These are phyloP conservation scores for Rhododendron vialii DNA, from an alignment of 148 eudicot species.

Conservation along the genomic window DNA sequence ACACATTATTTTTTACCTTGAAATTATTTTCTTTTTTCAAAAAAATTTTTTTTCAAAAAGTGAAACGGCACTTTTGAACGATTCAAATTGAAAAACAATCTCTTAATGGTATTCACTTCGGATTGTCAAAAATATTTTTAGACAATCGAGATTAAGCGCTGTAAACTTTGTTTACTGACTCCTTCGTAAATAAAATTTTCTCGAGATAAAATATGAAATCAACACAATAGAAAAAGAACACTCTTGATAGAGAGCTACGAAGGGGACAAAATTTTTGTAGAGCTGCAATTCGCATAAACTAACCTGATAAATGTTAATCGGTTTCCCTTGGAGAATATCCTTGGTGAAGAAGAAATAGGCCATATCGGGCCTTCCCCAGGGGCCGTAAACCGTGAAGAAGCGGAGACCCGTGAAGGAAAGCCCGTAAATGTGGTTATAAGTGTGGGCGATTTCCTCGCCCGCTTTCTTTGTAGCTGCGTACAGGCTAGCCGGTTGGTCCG, in stretches of 20 bases:
- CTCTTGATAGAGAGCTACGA: not conserved
- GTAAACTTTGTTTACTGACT: no score
- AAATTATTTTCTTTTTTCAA: no score
- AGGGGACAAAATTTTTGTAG: not conserved
- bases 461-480: slow-evolving; percentile 97
- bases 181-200: no score
- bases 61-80: no score
- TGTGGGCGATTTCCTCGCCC: slow-evolving; percentile 92
- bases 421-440: slow-evolving; percentile 90
- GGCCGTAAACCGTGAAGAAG: slow-evolving; percentile 91
- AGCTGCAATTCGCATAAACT: not conserved
- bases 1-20: no score
- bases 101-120: no score
- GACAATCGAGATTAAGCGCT: no score
- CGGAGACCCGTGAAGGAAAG: slow-evolving; percentile 76
- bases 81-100: no score
- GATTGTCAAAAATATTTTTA: no score
- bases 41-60: no score
- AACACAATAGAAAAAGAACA: no score
- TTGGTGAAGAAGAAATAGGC: slow-evolving; percentile 94
- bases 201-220: not conserved
- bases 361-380: slow-evolving; percentile 98
- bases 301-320: slow-evolving; percentile 44
- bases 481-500: slow-evolving; percentile 84
- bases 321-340: slow-evolving; percentile 74